Evolutionary conservation across 1,284 basidiomycete species (phyloP).

Genomic region (Fomitiporia mediterranea): DNA sequence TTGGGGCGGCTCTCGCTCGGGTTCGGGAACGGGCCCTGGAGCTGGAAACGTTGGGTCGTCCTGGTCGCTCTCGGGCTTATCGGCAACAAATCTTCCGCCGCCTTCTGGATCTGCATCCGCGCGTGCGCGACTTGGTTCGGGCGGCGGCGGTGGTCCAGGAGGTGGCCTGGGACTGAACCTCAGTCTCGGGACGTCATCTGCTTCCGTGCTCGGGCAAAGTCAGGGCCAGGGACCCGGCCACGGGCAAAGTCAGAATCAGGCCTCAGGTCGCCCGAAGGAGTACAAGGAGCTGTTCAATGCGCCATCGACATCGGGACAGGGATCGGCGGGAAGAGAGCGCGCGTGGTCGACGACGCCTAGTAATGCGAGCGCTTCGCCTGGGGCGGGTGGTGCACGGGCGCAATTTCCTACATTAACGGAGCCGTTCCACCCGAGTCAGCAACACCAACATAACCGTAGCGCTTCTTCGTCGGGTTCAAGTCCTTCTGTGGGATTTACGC

Average conservation of each 20-base stretch:
- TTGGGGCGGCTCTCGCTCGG: neutral
- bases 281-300: constrained; percentile 10
- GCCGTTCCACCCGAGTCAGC: constrained; percentile 10
- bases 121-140: neutral
- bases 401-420: constrained; percentile 17
- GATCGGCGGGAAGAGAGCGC: neutral
- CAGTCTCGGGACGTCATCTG: constrained; percentile 9
- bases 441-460: neutral
- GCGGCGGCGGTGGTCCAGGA: neutral
- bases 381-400: neutral
- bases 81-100: neutral
- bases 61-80: constrained; percentile 3
- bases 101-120: neutral
- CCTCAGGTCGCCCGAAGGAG: neutral
- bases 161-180: constrained; percentile 1
- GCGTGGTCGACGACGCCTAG: constrained; percentile 17
- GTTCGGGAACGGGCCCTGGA: neutral
- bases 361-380: constrained; percentile 8
- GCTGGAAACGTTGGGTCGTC: too few species aligned
- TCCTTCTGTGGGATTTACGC: constrained; percentile 3
- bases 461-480: constrained; percentile 7
- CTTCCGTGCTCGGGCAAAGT: neutral
- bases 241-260: neutral
- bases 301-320: neutral
- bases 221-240: neutral